Evolutionary conservation across 768 basidiomycete species (phyloP).

Genomic region (Porpolomopsis calyptriformis): DNA sequence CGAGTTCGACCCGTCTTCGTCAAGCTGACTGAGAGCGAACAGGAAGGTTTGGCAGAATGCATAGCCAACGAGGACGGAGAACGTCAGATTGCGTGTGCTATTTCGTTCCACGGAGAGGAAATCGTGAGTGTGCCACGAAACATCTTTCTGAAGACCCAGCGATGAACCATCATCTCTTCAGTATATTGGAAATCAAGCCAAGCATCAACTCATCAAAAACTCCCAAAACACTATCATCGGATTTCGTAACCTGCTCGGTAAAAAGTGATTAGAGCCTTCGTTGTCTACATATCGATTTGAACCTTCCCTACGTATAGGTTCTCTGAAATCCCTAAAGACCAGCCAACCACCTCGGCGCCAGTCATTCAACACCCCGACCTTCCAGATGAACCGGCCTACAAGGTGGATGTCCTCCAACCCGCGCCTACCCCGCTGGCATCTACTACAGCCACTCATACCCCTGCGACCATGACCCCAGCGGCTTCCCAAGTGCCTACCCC

Average conservation of each 20-base stretch:
- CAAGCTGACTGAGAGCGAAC: not conserved
- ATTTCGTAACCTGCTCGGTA: constrained; percentile 64
- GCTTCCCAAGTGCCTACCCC: constrained; percentile 63
- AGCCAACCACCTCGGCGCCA: constrained; percentile 47
- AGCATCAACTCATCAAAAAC: constrained; percentile 92
- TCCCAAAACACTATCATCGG: constrained; percentile 88
- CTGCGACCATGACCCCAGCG: constrained; percentile 51
- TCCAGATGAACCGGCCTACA: constrained; percentile 71
- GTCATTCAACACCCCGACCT: constrained; percentile 68
- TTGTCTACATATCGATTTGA: not conserved
- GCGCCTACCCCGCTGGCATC: constrained; percentile 57
- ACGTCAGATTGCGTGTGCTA: constrained; percentile 90
- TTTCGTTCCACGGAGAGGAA: constrained; percentile 87
- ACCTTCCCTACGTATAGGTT: constrained; percentile 36
- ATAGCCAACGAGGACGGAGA: constrained; percentile 99
- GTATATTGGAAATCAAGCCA: constrained; percentile 96
- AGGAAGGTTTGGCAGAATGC: constrained; percentile 89
- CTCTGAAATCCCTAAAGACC: constrained; percentile 56
- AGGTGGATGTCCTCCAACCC: constrained; percentile 69
- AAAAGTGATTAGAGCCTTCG: not conserved
- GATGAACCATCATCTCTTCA: constrained; percentile 22
- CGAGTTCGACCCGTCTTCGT: constrained; percentile 2
- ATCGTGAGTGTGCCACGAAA: constrained; percentile 45
- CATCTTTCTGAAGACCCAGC: not conserved
- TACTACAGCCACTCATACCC: constrained; percentile 36